Conservation (phyloP, 768 basidiomycete species). For the Tulasnella sp. region DNA sequence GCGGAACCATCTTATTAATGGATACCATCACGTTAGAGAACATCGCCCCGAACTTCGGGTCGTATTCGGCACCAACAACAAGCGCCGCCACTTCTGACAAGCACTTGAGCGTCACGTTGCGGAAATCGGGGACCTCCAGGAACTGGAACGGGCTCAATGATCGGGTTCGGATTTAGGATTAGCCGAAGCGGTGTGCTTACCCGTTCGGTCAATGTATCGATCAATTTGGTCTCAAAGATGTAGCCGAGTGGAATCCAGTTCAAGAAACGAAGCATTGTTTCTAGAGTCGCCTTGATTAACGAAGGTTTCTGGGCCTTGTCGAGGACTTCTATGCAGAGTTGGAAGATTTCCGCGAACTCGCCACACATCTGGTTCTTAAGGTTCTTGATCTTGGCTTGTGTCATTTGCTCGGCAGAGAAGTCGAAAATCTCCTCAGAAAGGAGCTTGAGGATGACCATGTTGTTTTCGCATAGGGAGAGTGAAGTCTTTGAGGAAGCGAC, state of each 20-base stretch:
- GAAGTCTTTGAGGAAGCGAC: constrained; percentile 97
- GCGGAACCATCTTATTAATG: constrained; percentile 94
- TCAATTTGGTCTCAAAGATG: constrained; percentile 97
- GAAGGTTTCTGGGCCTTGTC: constrained; percentile 96
- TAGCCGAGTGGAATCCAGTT: constrained; percentile 99
- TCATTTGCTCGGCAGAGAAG: constrained; percentile 98
- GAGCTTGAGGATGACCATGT: constrained; percentile 96
- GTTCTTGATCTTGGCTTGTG: constrained; percentile 94
- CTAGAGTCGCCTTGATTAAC: constrained; percentile 88
- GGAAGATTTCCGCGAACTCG: constrained; percentile 97
- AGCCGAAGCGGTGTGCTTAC: constrained; percentile 44
- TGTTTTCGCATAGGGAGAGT: constrained; percentile 96
- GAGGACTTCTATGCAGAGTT: constrained; percentile 91
- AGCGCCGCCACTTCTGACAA: constrained; percentile 94
- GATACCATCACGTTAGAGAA: constrained; percentile 99
- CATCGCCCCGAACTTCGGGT: constrained; percentile 94
- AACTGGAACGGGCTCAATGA: constrained; percentile 55
- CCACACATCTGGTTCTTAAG: constrained; percentile 98
- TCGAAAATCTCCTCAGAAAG: constrained; percentile 99
- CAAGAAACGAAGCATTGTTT: constrained; percentile 90
- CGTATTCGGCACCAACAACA: constrained; percentile 93
- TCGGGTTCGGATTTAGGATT: neutral
- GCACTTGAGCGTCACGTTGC: constrained; percentile 95
- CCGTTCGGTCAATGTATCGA: constrained; percentile 85
- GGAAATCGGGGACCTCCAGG: constrained; percentile 93